phyloP scores from a whole-genome alignment of 2,329 filamentous ascomycete genomes.

The Pseudogymnoascus sp. region DNA sequence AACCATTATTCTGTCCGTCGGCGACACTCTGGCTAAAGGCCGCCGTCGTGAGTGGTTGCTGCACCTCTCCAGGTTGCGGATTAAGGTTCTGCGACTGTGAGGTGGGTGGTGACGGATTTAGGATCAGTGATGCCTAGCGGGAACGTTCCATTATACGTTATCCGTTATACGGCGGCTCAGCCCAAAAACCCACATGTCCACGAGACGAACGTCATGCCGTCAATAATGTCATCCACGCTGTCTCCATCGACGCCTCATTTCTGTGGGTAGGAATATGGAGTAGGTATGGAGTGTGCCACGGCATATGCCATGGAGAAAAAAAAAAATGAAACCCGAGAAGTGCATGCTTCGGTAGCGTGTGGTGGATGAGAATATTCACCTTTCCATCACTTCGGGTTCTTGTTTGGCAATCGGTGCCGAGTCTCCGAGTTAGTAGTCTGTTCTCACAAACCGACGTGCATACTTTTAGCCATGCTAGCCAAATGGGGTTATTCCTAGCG shows the following conservation, averaged over 20 bases:
- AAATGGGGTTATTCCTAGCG: constrained; percentile 1
- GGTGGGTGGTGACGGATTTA: neutral
- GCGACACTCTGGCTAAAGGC: neutral
- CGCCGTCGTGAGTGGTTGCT: neutral
- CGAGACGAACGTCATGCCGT: constrained; percentile 1
- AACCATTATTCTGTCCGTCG: neutral
- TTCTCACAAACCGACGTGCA: neutral
- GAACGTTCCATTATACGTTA: neutral
- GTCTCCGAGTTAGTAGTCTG: neutral
- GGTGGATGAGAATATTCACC: neutral
- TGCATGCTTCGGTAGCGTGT: neutral
- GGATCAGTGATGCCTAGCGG: neutral
- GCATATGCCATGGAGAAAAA: neutral
- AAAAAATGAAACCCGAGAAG: neutral
- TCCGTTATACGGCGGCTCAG: neutral
- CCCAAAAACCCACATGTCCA: neutral
- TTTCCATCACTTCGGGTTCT: neutral
- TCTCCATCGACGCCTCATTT: neutral
- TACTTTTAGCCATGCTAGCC: neutral
- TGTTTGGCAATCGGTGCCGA: neutral
- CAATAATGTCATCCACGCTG: neutral
- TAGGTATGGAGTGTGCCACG: neutral
- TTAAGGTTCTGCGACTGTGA: neutral
- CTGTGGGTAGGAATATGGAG: neutral
- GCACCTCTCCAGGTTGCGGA: neutral